phyloP scores from a whole-genome alignment of 208 protist genomes.

The Lotmaria passim region DNA sequence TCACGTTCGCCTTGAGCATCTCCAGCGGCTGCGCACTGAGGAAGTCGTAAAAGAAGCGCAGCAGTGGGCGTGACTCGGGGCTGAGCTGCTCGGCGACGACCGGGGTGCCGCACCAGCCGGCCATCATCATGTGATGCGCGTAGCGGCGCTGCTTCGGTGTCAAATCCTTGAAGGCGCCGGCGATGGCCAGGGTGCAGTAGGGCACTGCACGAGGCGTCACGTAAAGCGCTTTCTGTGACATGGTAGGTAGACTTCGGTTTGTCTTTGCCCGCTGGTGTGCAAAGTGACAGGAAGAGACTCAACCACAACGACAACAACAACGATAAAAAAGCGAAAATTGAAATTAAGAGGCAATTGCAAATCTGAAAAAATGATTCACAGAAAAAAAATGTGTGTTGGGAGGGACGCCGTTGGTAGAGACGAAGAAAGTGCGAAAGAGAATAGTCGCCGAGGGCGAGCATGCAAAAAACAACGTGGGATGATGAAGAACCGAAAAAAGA shows the following conservation, averaged over 20 bases:
- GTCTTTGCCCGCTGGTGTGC: neutral
- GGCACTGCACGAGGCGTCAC: conserved; percentile 68
- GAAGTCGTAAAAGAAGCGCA: conserved; percentile 52
- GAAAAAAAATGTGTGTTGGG: too few relatives aligned
- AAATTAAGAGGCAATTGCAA: conserved; percentile 2
- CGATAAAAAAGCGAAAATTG: neutral
- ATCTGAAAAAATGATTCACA: neutral
- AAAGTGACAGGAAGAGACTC: neutral
- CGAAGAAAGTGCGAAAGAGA: too few relatives aligned
- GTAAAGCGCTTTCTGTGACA: conserved; percentile 37
- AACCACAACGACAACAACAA: neutral
- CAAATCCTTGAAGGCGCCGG: conserved; percentile 74
- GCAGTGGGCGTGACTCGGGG: conserved; percentile 61
- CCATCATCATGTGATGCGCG: conserved; percentile 77
- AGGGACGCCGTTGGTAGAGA: too few relatives aligned
- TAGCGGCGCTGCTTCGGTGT: conserved; percentile 79
- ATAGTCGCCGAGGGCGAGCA: too few relatives aligned
- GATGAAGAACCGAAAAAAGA: too few relatives aligned
- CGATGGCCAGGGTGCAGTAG: conserved; percentile 64
- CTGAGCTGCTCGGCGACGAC: conserved; percentile 67
- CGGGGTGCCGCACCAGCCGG: conserved; percentile 57
- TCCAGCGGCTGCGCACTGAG: conserved; percentile 39
- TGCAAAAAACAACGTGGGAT: too few relatives aligned
- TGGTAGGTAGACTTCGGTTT: conserved; percentile 2
- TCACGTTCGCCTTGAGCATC: conserved; percentile 23